Evolutionary conservation across 2,329 filamentous ascomycete genomes (phyloP).

Genomic region (Penicillium sp.): DNA sequence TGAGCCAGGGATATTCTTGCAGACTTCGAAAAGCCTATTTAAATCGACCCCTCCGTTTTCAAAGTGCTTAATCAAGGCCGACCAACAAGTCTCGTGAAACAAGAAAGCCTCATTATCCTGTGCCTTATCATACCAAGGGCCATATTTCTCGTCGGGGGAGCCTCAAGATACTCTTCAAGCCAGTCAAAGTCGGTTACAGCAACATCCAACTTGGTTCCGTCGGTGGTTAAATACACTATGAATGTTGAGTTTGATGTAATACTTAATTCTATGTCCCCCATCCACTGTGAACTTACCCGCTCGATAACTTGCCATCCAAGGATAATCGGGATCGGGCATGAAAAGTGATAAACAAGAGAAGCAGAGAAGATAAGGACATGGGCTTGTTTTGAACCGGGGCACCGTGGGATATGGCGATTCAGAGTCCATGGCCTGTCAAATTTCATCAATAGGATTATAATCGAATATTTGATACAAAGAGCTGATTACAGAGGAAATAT

Average conservation of each 20-base stretch:
- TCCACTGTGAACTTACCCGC: background rate
- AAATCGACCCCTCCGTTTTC: slow-evolving; percentile 2
- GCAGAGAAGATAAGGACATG: background rate
- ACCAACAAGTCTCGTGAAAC: slow-evolving; percentile 6
- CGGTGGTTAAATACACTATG: background rate
- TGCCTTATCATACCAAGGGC: background rate
- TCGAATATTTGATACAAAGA: too few relatives aligned
- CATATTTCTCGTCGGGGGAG: background rate
- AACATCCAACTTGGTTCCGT: background rate
- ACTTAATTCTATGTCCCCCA: background rate
- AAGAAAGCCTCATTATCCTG: background rate
- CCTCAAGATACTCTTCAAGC: background rate
- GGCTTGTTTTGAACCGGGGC: too few relatives aligned
- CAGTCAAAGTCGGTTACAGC: background rate
- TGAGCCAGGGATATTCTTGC: slow-evolving; percentile 1
- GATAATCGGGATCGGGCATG: background rate
- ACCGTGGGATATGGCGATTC: too few relatives aligned
- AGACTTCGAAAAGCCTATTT: slow-evolving; percentile 9
- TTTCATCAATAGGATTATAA: too few relatives aligned
- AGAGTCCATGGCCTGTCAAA: too few relatives aligned
- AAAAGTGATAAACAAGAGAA: background rate
- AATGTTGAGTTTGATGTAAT: background rate
- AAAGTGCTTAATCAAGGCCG: slow-evolving; percentile 1
- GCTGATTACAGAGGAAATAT: too few relatives aligned
- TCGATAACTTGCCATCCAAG: background rate